Evolutionary conservation across 2,329 filamentous ascomycete species (phyloP), one percentile per base, ranked within the genome.

Genomic region (Fusarium xylarioides): DNA sequence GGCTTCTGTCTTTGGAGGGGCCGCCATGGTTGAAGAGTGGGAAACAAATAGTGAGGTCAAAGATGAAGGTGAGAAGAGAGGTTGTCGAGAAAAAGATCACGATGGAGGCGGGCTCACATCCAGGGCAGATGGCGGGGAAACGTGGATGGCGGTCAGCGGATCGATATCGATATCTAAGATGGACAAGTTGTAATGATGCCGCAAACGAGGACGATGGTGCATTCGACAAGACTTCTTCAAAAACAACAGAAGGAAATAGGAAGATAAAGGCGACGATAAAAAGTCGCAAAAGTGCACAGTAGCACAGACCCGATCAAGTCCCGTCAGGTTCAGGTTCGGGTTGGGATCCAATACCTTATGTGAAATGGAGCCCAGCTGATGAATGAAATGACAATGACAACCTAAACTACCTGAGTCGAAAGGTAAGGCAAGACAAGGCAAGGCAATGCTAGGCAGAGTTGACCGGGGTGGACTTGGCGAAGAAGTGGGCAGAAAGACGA

Each of bases 1-100:
- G 65, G 71, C 64, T 40, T 76, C 74, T 56, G 68, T 69, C 53
- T 73, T 75, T 50, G 78, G 63, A 58, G 78, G 64, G 44, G 76
- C 70, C 63, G 76, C 75, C 78, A 79, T 79, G 63, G 38, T 70
- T 61, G 47, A 63, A 56, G 42, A 58, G 26, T 18, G 37, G 10
- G 16, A 56, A 40, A 16, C 38, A 55, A 37, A 54, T 18, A 42
- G 43, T 40, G 38, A 56, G n/a, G 28, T 34, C 21, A 28, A 19
- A 40, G 53, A 44, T 61, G 32, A 58, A 47, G 61, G 38, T 60
- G 43, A 62, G 59, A 32, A 56, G 46, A 26, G 54, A 47, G 40
- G 64, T 50, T 30, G 34, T 44, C 57, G 52, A 30, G 35, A 37
- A 35, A 58, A 10, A 42, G 56, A 40, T 46, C 59, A 69, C 55